Evolutionary conservation across 306 rosid genomes (phyloP), one percentile per base, ranked within the genome.

Genomic region (Trichosanthes truncata): DNA sequence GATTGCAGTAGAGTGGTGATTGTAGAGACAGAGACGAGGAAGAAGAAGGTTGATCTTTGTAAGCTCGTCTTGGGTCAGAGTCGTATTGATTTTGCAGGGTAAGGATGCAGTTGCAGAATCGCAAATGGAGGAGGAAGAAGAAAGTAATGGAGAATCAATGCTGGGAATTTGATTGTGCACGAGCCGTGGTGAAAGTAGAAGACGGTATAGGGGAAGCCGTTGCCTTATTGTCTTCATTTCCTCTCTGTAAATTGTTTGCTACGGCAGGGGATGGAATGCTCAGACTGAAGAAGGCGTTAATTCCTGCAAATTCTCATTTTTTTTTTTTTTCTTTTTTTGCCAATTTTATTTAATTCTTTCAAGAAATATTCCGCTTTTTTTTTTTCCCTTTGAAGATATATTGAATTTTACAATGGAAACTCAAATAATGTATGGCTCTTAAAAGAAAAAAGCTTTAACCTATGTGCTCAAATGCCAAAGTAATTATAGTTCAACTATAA

Each of bases 1-100:
- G 74, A 89, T 74, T 4, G 96, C 93, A 1, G 87, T 85, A 59
- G 86, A 62, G 35, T 86, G 87, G 78, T 88, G 84, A 86, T 78
- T 48, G 10, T 85, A 79, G 83, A 82, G 83, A 82, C 87, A 87
- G 76, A 89, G 96, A 76, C 90, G 90, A 14, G 96, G 96, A 69
- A 91, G 81, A 45, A 87, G 89, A 80, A 85, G 85, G 84, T 88
- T 89, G 77, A 85, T 78, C 36, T 79, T 74, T 2, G 83, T 83
- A 14, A 86, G 79, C 3, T 91, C 74, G 74, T 40, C 20, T 4
- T 68, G 33, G 52, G 52, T 40, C 31, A 40, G 69, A 63, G 41
- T 63, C 41, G 69, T 63, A 33, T 63, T 63, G 10, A 4, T 43
- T 40, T 68, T 9, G 31, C 9, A 9, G 18, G 33, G 1, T 68